Base-by-base conservation (phyloP, 1,284 basidiomycete genomes). In the Leccinum fallax region DNA sequence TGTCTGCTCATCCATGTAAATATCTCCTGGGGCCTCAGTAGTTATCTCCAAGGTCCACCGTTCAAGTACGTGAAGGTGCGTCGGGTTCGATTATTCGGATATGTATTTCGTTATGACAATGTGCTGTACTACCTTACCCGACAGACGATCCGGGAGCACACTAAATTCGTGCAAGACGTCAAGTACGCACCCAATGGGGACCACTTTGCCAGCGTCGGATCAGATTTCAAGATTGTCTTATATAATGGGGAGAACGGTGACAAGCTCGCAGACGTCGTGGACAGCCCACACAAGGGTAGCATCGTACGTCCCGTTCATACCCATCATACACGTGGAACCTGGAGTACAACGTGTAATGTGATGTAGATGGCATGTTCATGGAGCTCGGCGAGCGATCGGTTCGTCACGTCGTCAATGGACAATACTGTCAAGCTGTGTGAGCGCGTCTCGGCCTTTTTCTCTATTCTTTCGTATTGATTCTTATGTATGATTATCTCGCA, bases 231-330 rank as follows among this genome's bases (percentile, higher is more conserved):
- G 78, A 80, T 90, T 21, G 93, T 97, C 78, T 69, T 99, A 21
- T 98, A 97, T 74, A 94, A 98, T 66, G 97, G 97, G 32, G 89
- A 92, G 77, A 89, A 86, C 3, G 96, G 95, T 2, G 94, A 97
- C 40, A 87, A 87, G 8, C 69, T 92, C 57, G 83, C 80, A 21
- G 90, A 93, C 69, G 74, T 94, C 52, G 81, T 82, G 10, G 85
- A 86, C 52, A 82, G 73, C 62, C 82, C 85, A 4, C 92, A 94
- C 71, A 87, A 86, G 69, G 91, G 92, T 55, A 89, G 84, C 67
- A 85, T 93, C 64, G 92, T 93, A 74, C 72, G 91, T 84, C 48
- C 55, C 15, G 49, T 46, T 60, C 26, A 43, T 51, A 15, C n/a
- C 15, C n/a, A 43, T 34, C 49, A 36, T 43, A 11, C 51, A 16